phyloP scores from a whole-genome alignment of 2,329 filamentous ascomycete genomes.

The Claviceps lovelessii region DNA sequence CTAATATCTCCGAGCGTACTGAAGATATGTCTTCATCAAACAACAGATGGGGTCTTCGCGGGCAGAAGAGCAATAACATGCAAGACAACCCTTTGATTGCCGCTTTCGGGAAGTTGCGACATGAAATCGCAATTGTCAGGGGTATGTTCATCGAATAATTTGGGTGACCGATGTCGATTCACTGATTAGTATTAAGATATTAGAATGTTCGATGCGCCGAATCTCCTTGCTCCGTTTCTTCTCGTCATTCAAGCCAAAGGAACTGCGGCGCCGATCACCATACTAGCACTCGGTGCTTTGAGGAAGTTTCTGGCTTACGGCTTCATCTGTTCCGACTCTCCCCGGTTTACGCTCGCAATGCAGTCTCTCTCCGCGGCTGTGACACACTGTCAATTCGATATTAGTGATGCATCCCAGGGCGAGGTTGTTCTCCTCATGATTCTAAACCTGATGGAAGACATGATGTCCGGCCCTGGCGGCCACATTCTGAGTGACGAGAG shows the following conservation, averaged over 20 bases:
- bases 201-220: conserved; percentile 71
- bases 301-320: conserved; percentile 96
- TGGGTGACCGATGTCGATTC: not conserved
- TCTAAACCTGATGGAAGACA: conserved; percentile 92
- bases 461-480: conserved; percentile 87
- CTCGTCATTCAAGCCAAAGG: conserved; percentile 94
- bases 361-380: conserved; percentile 88
- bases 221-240: conserved; percentile 81
- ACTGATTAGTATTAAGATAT: conserved; percentile 47
- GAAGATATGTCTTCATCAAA: conserved; percentile 41
- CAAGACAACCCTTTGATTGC: conserved; percentile 95
- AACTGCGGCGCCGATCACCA: conserved; percentile 90
- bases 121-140: conserved; percentile 75
- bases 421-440: conserved; percentile 93
- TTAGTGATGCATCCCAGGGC: conserved; percentile 85
- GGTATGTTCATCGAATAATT: conserved; percentile 30
- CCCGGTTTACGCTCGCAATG: conserved; percentile 83
- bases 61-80: conserved; percentile 92
- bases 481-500: conserved; percentile 94
- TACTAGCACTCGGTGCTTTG: conserved; percentile 80
- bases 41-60: conserved; percentile 83
- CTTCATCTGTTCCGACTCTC: conserved; percentile 70
- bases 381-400: conserved; percentile 94
- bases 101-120: conserved; percentile 77
- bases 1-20: conserved; percentile 24